Conservation (phyloP, 495 filamentous ascomycete species). For the Extremus antarcticus region DNA sequence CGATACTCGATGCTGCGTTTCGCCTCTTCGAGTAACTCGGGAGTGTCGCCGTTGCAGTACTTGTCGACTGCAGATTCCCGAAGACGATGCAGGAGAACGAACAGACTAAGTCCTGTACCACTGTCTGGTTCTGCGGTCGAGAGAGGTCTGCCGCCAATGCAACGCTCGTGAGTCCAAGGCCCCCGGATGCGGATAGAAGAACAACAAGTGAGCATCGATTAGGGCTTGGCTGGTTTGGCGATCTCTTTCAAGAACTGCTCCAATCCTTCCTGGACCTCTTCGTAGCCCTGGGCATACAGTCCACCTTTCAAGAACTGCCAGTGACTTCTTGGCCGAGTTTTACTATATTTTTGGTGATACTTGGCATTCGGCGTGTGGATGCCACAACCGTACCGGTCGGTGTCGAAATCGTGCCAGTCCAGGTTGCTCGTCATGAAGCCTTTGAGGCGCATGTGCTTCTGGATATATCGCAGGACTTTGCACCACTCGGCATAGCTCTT, state of each 20-base stretch:
- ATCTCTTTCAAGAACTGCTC: neutral
- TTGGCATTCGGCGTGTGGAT: neutral
- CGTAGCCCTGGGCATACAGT: neutral
- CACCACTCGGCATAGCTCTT: neutral
- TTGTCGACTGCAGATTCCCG: too few relatives aligned
- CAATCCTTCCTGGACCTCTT: neutral
- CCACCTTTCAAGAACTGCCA: neutral
- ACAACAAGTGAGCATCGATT: too few relatives aligned
- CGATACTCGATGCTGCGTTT: too few relatives aligned
- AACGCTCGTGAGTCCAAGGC: neutral
- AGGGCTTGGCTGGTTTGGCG: neutral
- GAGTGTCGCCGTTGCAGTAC: too few relatives aligned
- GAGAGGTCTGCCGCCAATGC: neutral
- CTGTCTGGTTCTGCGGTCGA: neutral
- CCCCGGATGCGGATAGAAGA: too few relatives aligned
- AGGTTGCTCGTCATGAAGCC: neutral
- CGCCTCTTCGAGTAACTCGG: too few relatives aligned
- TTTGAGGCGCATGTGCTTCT: neutral
- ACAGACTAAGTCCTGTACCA: too few relatives aligned
- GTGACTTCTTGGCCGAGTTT: neutral
- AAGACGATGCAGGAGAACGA: too few relatives aligned
- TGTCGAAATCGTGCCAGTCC: neutral
- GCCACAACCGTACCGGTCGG: neutral
- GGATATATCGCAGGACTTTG: neutral
- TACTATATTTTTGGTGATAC: neutral